These are phyloP conservation scores for Craspedostauros australis DNA, from an alignment of 108 stramenopile genomes.

Conservation along the genomic window DNA sequence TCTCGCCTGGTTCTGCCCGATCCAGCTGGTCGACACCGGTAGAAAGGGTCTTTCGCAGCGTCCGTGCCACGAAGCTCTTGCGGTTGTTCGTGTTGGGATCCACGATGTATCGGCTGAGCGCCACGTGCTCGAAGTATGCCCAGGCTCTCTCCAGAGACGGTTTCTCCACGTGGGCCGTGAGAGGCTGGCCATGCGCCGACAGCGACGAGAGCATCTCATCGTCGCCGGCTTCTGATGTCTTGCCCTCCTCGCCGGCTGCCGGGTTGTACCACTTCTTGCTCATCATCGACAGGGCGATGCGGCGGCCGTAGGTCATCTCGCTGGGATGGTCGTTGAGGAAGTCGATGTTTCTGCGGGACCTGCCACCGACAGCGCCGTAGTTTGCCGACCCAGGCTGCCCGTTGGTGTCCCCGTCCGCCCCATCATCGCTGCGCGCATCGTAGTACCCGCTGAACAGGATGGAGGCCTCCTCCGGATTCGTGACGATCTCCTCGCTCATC, in stretches of 20 bases:
- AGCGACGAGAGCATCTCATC: neutral
- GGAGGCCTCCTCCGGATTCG: no score
- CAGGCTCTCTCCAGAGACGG: slow-evolving; percentile 61
- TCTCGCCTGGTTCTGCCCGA: slow-evolving; percentile 71
- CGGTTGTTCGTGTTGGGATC: slow-evolving; percentile 11
- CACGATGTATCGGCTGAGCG: slow-evolving; percentile 58
- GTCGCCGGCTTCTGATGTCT: neutral
- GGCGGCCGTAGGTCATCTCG: slow-evolving; percentile 68
- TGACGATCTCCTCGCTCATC: no score
- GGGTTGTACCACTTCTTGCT: slow-evolving; percentile 73
- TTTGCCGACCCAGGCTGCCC: no score
- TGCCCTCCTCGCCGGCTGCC: neutral
- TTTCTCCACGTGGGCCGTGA: neutral
- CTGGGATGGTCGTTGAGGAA: slow-evolving; percentile 32
- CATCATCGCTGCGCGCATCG: no score
- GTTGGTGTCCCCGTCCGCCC: no score
- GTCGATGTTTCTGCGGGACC: no score
- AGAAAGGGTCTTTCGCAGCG: slow-evolving; percentile 15
- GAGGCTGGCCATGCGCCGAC: neutral
- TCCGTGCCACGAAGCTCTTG: slow-evolving; percentile 7
- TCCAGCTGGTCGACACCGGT: slow-evolving; percentile 35
- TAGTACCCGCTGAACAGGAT: no score
- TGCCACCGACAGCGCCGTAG: no score
- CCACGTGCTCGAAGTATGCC: slow-evolving; percentile 88
- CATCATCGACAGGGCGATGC: slow-evolving; percentile 48